phyloP scores from a whole-genome alignment of 2,329 filamentous ascomycete species.

The Harringtonia aguacate region DNA sequence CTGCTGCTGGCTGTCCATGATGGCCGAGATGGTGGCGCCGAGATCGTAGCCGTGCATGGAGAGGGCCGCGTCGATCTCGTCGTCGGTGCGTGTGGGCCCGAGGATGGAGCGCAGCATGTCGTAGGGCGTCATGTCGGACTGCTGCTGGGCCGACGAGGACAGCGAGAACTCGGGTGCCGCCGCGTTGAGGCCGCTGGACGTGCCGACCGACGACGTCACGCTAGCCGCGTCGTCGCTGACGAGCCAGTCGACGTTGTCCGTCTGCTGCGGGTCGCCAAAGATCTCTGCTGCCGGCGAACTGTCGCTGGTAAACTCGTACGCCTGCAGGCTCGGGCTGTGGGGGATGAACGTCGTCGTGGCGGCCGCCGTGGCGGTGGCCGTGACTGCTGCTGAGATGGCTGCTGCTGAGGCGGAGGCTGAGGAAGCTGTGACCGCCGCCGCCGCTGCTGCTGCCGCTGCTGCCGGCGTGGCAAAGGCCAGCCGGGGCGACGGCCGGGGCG shows the following conservation, averaged over 20 bases:
- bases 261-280: constrained; percentile 76
- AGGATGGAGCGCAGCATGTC: constrained; percentile 95
- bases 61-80: constrained; percentile 88
- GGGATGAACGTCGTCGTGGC: no score
- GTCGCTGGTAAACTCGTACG: constrained; percentile 86
- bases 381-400: no score
- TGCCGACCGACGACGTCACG: constrained; percentile 60
- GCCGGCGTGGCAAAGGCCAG: constrained; percentile 78
- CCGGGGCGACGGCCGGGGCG: constrained; percentile 83
- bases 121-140: constrained; percentile 91
- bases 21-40: constrained; percentile 77
- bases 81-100: constrained; percentile 77
- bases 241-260: constrained; percentile 94
- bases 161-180: constrained; percentile 67
- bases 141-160: constrained; percentile 39
- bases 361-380: no score
- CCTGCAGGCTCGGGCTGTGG: constrained; percentile 86
- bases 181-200: constrained; percentile 62
- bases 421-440: no score
- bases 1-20: constrained; percentile 62
- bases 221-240: constrained; percentile 81
- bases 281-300: constrained; percentile 71
- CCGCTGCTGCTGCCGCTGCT: not conserved
- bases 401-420: not conserved
- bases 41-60: constrained; percentile 87